phyloP scores from a whole-genome alignment of 2,329 filamentous ascomycete genomes.

The Pseudogymnoascus pannorum region DNA sequence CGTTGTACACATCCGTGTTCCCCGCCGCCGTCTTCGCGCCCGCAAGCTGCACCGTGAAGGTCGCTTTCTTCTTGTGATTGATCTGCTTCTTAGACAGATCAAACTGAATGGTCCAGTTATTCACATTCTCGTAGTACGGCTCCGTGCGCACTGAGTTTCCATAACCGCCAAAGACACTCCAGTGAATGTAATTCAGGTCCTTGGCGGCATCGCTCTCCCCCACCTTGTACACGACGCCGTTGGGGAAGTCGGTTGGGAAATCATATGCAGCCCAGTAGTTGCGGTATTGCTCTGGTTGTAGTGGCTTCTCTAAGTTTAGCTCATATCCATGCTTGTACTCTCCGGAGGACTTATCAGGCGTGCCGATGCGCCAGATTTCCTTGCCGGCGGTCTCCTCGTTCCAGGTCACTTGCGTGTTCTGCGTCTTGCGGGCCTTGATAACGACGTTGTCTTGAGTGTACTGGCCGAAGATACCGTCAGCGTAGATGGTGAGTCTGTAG shows the following conservation, averaged over 20 bases:
- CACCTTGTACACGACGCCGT: conserved; percentile 50
- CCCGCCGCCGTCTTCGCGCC: conserved; percentile 55
- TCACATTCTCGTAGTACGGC: conserved; percentile 40
- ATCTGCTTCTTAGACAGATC: conserved; percentile 38
- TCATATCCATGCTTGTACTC: conserved; percentile 53
- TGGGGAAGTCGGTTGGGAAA: conserved; percentile 50
- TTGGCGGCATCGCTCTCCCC: conserved; percentile 41
- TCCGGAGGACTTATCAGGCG: conserved; percentile 52
- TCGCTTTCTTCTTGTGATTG: conserved; percentile 38
- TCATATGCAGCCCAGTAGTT: conserved; percentile 57
- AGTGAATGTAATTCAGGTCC: conserved; percentile 59
- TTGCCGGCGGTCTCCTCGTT: conserved; percentile 46
- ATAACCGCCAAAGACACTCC: conserved; percentile 54
- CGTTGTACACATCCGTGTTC: conserved; percentile 53
- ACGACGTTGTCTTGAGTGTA: conserved; percentile 45
- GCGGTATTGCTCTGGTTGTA: conserved; percentile 49
- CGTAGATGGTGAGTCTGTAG: conserved; percentile 57
- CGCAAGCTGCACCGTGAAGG: conserved; percentile 55
- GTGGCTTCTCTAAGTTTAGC: conserved; percentile 39
- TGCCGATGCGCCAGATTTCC: conserved; percentile 57
- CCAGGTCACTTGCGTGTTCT: conserved; percentile 40
- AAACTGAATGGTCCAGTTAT: conserved; percentile 54
- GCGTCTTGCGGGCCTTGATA: conserved; percentile 34
- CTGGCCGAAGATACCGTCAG: conserved; percentile 54
- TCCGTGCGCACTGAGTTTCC: conserved; percentile 40